These are phyloP conservation scores for Coemansia guatemalensis DNA, from an alignment of 192 early-diverging fungal species.

Conservation along the genomic window DNA sequence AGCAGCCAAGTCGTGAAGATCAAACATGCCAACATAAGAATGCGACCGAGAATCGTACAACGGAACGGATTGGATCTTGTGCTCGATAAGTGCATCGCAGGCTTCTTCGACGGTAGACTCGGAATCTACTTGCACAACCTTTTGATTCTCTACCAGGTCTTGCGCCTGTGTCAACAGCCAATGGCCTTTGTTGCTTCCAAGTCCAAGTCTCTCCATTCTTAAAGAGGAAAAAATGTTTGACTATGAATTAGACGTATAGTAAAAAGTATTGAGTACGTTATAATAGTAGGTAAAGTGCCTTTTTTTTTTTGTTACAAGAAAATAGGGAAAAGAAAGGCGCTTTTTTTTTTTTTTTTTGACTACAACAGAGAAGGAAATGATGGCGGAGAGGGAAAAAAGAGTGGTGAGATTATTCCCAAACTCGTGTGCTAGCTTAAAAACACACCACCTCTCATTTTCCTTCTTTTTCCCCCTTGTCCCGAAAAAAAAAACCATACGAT, in stretches of 20 bases:
- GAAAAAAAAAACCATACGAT: too few relatives aligned
- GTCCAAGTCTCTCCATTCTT: conserved; percentile 22
- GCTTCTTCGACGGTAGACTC: conserved; percentile 66
- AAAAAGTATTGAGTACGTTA: neutral
- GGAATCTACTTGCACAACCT: conserved; percentile 65
- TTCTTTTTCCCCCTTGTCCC: too few relatives aligned
- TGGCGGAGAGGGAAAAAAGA: too few relatives aligned
- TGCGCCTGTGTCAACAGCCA: conserved; percentile 67
- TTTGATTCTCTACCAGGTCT: conserved; percentile 61
- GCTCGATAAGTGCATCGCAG: conserved; percentile 68
- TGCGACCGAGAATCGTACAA: conserved; percentile 64
- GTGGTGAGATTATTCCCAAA: too few relatives aligned
- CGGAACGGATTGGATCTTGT: conserved; percentile 78
- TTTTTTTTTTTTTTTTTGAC: neutral
- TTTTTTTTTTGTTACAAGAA: conserved; percentile 1
- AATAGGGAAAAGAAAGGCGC: neutral
- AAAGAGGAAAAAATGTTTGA: neutral
- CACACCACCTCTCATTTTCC: too few relatives aligned
- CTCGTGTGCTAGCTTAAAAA: too few relatives aligned
- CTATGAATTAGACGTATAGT: neutral
- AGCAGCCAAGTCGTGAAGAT: conserved; percentile 77
- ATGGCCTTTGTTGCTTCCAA: conserved; percentile 47
- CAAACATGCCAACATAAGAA: conserved; percentile 82
- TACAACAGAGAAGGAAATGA: neutral
- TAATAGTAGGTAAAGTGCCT: neutral